phyloP scores from a whole-genome alignment of 495 filamentous ascomycete species.

The Annulohypoxylon nitens region DNA sequence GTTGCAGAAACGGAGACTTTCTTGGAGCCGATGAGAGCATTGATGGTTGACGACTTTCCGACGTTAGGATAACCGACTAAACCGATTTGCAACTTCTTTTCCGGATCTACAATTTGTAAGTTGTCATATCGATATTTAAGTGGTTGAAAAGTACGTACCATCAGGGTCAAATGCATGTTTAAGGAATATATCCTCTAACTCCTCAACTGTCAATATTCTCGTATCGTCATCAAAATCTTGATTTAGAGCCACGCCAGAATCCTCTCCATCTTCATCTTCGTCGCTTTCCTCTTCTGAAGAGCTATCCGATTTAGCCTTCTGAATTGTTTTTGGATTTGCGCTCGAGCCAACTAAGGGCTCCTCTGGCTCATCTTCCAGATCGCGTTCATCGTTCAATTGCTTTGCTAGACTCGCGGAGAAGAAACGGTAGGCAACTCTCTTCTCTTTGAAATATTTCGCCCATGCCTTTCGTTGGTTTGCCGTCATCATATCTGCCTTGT shows the following conservation, averaged over 20 bases:
- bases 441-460: conserved; percentile 87
- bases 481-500: conserved; percentile 99
- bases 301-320: conserved; percentile 31
- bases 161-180: conserved; percentile 72
- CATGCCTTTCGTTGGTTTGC: conserved; percentile 83
- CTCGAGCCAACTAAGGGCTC: conserved; percentile 47
- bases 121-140: conserved; percentile 1
- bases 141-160: conserved; percentile 52
- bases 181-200: conserved; percentile 90
- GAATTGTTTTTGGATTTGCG: conserved; percentile 51
- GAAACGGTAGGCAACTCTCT: conserved; percentile 88
- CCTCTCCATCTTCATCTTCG: conserved; percentile 58
- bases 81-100: conserved; percentile 86
- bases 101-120: conserved; percentile 49
- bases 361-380: conserved; percentile 62
- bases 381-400: conserved; percentile 80
- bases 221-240: conserved; percentile 70
- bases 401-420: conserved; percentile 95
- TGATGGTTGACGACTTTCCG: conserved; percentile 99
- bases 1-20: conserved; percentile 98
- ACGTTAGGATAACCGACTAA: conserved; percentile 99
- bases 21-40: conserved; percentile 96
- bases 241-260: conserved; percentile 48
- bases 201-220: conserved; percentile 88
- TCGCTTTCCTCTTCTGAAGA: conserved; percentile 51